Conservation (phyloP, 495 filamentous ascomycete genomes). For the Venustampulla echinocandica region DNA sequence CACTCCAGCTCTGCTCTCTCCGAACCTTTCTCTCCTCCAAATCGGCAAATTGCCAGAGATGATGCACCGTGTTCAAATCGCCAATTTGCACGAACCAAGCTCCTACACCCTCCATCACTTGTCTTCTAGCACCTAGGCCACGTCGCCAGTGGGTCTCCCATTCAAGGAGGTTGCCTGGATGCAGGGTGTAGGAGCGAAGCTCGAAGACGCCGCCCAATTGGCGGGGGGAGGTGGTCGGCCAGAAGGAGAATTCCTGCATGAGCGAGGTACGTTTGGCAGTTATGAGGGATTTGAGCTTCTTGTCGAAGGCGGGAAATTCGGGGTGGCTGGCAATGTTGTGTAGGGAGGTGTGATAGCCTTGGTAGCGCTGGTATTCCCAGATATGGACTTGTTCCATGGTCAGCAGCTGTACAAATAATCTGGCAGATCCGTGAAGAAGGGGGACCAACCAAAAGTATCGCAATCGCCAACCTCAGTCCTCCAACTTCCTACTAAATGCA, state of each 20-base stretch:
- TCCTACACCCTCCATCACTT: slow-evolving; percentile 98
- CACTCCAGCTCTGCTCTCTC: slow-evolving; percentile 89
- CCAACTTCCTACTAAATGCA: slow-evolving; percentile 96
- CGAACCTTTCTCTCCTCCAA: slow-evolving; percentile 86
- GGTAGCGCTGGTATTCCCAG: slow-evolving; percentile 98
- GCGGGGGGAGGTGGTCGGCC: slow-evolving; percentile 89
- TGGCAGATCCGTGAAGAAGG: no score
- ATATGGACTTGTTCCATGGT: slow-evolving; percentile 64
- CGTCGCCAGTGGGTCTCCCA: slow-evolving; percentile 99
- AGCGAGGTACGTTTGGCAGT: slow-evolving; percentile 76
- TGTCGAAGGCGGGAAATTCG: slow-evolving; percentile 73
- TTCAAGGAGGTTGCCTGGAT: slow-evolving; percentile 90
- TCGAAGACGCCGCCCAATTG: slow-evolving; percentile 89
- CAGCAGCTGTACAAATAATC: neutral
- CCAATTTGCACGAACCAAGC: slow-evolving; percentile 99
- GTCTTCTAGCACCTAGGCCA: slow-evolving; percentile 76
- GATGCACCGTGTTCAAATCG: slow-evolving; percentile 94
- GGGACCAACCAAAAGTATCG: slow-evolving; percentile 83
- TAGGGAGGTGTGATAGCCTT: slow-evolving; percentile 88
- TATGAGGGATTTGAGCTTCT: slow-evolving; percentile 71
- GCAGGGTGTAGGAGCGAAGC: slow-evolving; percentile 91
- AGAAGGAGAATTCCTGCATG: slow-evolving; percentile 99
- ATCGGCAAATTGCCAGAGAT: slow-evolving; percentile 97
- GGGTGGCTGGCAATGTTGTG: slow-evolving; percentile 72
- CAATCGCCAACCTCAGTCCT: slow-evolving; percentile 96